These are phyloP conservation scores for Brachypodium distachyon DNA, from an alignment of 202 grass and related monocot species.

Conservation along the genomic window DNA sequence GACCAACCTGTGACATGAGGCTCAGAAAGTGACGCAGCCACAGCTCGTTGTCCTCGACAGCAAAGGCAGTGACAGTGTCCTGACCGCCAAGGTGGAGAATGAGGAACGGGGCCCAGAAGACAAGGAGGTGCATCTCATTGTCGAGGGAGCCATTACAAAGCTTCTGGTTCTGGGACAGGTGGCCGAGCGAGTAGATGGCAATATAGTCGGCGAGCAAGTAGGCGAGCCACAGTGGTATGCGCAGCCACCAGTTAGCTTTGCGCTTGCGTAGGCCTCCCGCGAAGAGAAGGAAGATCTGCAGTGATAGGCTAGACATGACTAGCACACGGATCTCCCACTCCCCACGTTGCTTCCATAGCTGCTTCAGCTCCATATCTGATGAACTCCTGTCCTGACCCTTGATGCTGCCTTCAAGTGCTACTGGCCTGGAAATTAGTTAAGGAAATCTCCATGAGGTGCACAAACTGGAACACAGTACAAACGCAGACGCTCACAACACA, in stretches of 20 bases:
- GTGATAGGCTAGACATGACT: conserved; percentile 27
- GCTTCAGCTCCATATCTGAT: background rate
- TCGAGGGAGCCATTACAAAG: background rate
- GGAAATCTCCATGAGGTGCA: background rate
- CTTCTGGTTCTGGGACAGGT: conserved; percentile 25
- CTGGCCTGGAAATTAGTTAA: background rate
- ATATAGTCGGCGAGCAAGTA: conserved; percentile 51
- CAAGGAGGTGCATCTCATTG: conserved; percentile 19
- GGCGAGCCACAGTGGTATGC: conserved; percentile 25
- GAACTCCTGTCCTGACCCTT: background rate
- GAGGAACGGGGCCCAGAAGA: conserved; percentile 56
- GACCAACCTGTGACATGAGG: conserved; percentile 24
- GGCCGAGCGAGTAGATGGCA: conserved; percentile 38
- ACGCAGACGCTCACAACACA: no score
- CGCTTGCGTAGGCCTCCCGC: conserved; percentile 25
- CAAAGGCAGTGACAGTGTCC: conserved; percentile 46
- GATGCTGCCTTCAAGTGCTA: background rate
- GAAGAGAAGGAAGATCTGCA: conserved; percentile 58
- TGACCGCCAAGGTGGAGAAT: conserved; percentile 58
- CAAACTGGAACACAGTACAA: no score
- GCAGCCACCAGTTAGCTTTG: background rate
- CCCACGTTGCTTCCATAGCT: background rate
- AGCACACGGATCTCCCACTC: conserved; percentile 45
- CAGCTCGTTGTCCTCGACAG: conserved; percentile 62
- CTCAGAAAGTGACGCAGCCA: conserved; percentile 47